Evolutionary conservation across 2,329 filamentous ascomycete species (phyloP), one percentile per base, ranked within the genome.

Genomic region (Claviceps africana): DNA sequence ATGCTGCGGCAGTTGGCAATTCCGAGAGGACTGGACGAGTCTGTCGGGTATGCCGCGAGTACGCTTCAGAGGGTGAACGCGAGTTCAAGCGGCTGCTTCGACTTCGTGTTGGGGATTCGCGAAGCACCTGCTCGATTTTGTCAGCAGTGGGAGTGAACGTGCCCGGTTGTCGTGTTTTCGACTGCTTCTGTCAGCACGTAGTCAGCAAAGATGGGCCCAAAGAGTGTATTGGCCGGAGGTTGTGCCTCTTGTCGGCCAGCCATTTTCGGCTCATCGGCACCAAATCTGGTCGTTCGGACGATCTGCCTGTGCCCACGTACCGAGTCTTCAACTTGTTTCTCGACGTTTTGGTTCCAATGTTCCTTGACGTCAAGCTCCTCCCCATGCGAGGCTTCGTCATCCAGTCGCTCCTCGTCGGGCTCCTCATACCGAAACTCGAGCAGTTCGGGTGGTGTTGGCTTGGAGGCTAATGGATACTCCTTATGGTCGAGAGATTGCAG

Each of bases 381-480:
- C 0, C 60, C 56, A 31, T 55, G 50, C 21, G 64, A 61, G 2
- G 62, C 59, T 31, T 65, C 65, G 6, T 60, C 56, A 9, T 59
- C 51, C 39, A 54, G 52, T 25, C 11, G 19, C n/a, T 56, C 56
- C 13, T 60, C 52, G 30, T 55, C 55, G 37, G 11, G 42, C 22
- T 44, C 11, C 21, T 44, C 42, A 25, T 95, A 90, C 42, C 79
- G 82, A 63, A 97, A 85, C 53, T 82, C 82, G 56, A 82, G 81
- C 55, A 98, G 72, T 50, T 86, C 83, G 17, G 82, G 78, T 2
- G 93, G 93, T 1, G 90, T 95, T 1, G 88, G 85, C 48, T 86
- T 83, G 56, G 79, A 77, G 39, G 91, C 91, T 31, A 98, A 74
- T 40, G 93, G 93, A 65, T 95, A 98, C 60, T 93, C 82, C 65